Evolutionary conservation across 805 yeast genomes (phyloP).

Genomic region (Saccharomycopsis fermentans): DNA sequence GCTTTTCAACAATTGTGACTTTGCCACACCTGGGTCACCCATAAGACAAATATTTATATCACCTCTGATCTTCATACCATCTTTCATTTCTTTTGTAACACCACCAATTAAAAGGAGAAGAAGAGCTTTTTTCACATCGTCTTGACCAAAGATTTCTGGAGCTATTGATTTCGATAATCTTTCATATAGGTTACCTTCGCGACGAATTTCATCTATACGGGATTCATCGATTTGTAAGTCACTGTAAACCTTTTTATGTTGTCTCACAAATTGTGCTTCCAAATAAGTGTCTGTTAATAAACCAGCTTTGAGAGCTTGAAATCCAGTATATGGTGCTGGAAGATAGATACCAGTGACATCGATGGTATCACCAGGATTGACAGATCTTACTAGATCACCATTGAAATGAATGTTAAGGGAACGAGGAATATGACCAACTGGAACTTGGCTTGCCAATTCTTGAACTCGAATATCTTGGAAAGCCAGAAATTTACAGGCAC

Average conservation of each 20-base stretch:
- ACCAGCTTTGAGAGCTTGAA: slow-evolving; percentile 86
- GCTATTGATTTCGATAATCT: slow-evolving; percentile 83
- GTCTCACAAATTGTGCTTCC: slow-evolving; percentile 76
- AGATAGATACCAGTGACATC: slow-evolving; percentile 87
- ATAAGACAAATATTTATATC: slow-evolving; percentile 90
- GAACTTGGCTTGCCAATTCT: slow-evolving; percentile 92
- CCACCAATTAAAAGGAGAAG: slow-evolving; percentile 85
- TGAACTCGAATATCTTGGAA: slow-evolving; percentile 95
- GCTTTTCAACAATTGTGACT: slow-evolving; percentile 87
- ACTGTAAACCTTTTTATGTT: slow-evolving; percentile 84
- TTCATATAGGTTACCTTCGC: slow-evolving; percentile 65
- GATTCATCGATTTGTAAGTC: slow-evolving; percentile 46
- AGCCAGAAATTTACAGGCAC: slow-evolving; percentile 91
- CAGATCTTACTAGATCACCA: slow-evolving; percentile 79
- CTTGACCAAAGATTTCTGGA: slow-evolving; percentile 93
- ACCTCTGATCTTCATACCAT: slow-evolving; percentile 96
- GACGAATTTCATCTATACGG: slow-evolving; percentile 44
- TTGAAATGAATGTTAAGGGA: slow-evolving; percentile 76
- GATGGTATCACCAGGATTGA: slow-evolving; percentile 91
- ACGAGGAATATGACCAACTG: slow-evolving; percentile 96
- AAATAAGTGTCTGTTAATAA: slow-evolving; percentile 86
- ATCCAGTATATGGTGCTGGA: slow-evolving; percentile 95
- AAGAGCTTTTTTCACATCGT: slow-evolving; percentile 86
- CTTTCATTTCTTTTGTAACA: slow-evolving; percentile 88
- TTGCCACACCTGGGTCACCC: slow-evolving; percentile 99